Conservation (phyloP, 352 stramenopile species). For the Pythium aphanidermatum region DNA sequence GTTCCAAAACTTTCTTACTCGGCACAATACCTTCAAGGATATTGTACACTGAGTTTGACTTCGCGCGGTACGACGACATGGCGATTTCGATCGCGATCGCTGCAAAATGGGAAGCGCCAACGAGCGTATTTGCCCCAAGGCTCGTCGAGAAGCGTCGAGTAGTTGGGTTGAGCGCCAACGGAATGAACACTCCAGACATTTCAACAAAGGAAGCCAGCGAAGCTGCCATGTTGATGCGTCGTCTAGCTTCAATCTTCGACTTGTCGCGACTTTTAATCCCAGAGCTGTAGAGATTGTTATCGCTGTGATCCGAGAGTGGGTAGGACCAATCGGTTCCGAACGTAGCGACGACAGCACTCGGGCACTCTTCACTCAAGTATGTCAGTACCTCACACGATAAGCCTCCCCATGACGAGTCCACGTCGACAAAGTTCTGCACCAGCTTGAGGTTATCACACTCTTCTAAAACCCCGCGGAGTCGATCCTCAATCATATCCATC, state of each 20-base stretch:
- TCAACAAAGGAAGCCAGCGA: conserved; percentile 60
- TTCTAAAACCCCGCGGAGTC: conserved; percentile 51
- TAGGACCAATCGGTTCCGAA: conserved; percentile 77
- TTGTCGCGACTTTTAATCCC: conserved; percentile 33
- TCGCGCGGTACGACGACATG: conserved; percentile 30
- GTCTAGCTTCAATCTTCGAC: conserved; percentile 52
- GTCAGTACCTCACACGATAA: conserved; percentile 65
- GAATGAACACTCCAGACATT: conserved; percentile 45
- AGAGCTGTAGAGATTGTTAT: conserved; percentile 33
- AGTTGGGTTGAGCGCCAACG: conserved; percentile 31
- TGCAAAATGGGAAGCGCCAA: conserved; percentile 19
- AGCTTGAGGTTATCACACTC: conserved; percentile 58
- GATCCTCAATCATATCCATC: conserved; percentile 55
- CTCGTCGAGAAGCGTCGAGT: conserved; percentile 3
- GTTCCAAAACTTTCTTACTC: conserved; percentile 51
- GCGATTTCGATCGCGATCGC: conserved; percentile 49
- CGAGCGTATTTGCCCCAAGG: background rate
- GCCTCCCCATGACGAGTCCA: conserved; percentile 76
- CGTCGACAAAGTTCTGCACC: conserved; percentile 68
- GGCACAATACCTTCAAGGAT: conserved; percentile 39
- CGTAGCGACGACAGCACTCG: conserved; percentile 37
- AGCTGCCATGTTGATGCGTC: conserved; percentile 54
- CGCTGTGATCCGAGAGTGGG: conserved; percentile 42
- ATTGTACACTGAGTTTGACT: conserved; percentile 23
- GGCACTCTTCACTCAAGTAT: conserved; percentile 69